Base-by-base conservation (phyloP, 441 rosid genomes). In the Biscutella auriculata region DNA sequence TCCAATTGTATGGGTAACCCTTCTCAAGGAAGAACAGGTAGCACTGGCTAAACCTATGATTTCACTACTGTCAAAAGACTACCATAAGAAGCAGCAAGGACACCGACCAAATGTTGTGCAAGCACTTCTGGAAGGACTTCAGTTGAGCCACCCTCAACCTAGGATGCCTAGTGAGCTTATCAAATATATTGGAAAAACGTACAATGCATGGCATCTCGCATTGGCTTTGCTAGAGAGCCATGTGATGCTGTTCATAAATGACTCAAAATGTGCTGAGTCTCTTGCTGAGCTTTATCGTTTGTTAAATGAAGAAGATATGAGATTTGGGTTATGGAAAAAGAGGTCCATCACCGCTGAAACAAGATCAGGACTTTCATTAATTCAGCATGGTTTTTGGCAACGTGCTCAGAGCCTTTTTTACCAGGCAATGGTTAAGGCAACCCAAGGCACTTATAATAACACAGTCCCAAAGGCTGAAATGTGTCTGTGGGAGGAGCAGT, bases 401-500 rank as follows among this genome's bases (percentile, higher is more conserved):
- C 95, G 75, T 62, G 82, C 97, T 57, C 99, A 90, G 66, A 80
- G 81, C 71, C 95, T 94, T 60, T 94, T 94, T 77, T 85, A 84
- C 69, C 88, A 85, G 67, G 99, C 99, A 51, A 94, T 94, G 99
- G 82, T 81, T 57, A 94, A 89, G 85, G 99, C 97, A 76, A 94
- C 95, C 70, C 99, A 90, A 70, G 99, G 96, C 40, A 90, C 99
- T 34, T 94, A 94, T 63, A 90, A 84, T 71, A 94, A 90, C 74
- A 80, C 88, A 1, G 99, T 90, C 27, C 97, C 99, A 6, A 94
- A 94, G 77, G 99, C 99, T 57, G 99, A 94, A 79, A 90, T 94
- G 99, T 90, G 95, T 71, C 83, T 94, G 46, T 94, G 99, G 99
- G 99, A 94, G 83, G 97, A 94, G 76, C 97, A 94, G 63, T 94